Base-by-base conservation (phyloP, 352 stramenopile genomes). In the Paralagenidium karlingii region DNA sequence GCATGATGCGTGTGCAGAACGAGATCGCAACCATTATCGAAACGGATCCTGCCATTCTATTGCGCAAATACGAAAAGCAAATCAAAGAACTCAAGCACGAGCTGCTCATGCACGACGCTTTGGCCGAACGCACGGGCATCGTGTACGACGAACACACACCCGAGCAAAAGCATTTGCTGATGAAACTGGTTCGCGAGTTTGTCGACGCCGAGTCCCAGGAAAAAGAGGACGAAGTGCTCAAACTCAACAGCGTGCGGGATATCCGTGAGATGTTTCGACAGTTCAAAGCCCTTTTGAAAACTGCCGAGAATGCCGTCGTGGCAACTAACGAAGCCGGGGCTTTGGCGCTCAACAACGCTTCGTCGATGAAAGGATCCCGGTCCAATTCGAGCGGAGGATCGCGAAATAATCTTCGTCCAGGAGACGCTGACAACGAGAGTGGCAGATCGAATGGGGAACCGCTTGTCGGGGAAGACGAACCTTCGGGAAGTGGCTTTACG, bases 1-100 rank as follows among this genome's bases (percentile, higher is more conserved):
- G 87, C 13, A 96, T 96, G 87, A 96, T 96, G 81, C 74, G 80
- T 43, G 85, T 97, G 31, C 70, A 96, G 49, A 96, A 96, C 48
- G 65, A 96, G 32, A 65, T 85, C 6, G 45, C 71, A 24, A 74
- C 68, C 4, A 84, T 94, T 29, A 71, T 94, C 27, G 70, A 91
- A 47, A 85, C 81, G 11, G 84, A 96, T 51, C 79, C 85, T 34
- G 54, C 50, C 22, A 73, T 87, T 18, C 51, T 95, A 18, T 38
- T 96, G 16, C 74, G 80, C 34, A 94, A 93, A 45, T 93, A 95
- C 49, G 88, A 95, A 43, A 82, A 75, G 32, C 74, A 92, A 37
- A 94, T 97, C 49, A 70, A 83, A 18, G 87, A 96, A 22, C 63
- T 96, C 27, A 94, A 94, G 44, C 81, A 96, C 44, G 87, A 97